Evolutionary conservation across 2,329 filamentous ascomycete genomes (phyloP).

Genomic region (Akanthomyces dipterigenus): DNA sequence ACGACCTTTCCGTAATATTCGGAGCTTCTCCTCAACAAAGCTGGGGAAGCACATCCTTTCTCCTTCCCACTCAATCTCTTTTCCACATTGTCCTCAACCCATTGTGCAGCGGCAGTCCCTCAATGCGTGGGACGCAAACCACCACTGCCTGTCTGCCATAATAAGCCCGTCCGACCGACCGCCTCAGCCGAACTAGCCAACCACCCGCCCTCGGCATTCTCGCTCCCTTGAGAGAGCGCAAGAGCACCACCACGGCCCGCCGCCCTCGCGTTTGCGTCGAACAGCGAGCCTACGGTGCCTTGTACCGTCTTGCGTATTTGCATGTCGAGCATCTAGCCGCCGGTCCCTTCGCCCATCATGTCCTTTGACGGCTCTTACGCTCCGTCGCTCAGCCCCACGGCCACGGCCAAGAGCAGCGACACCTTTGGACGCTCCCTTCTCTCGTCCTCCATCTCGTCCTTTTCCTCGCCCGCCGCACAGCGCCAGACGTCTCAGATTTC

Average conservation of each 20-base stretch:
- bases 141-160: neutral
- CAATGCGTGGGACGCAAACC: constrained; percentile 5
- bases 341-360: constrained; percentile 25
- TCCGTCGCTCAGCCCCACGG: constrained; percentile 35
- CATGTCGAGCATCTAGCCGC: neutral
- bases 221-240: neutral
- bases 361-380: constrained; percentile 37
- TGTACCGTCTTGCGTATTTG: neutral
- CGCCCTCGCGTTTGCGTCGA: neutral
- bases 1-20: constrained; percentile 2
- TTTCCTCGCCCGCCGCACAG: constrained; percentile 53
- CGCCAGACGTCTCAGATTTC: constrained; percentile 70
- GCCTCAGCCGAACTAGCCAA: constrained; percentile 1
- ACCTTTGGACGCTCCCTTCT: constrained; percentile 46
- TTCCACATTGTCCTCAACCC: neutral
- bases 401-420: constrained; percentile 25
- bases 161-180: neutral
- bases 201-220: neutral
- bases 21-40: constrained; percentile 9
- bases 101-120: neutral
- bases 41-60: neutral
- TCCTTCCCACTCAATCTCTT: neutral
- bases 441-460: constrained; percentile 62
- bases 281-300: neutral
- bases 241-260: neutral